Conservation (phyloP, 2,329 filamentous ascomycete genomes). For the Epichloe glyceriae region DNA sequence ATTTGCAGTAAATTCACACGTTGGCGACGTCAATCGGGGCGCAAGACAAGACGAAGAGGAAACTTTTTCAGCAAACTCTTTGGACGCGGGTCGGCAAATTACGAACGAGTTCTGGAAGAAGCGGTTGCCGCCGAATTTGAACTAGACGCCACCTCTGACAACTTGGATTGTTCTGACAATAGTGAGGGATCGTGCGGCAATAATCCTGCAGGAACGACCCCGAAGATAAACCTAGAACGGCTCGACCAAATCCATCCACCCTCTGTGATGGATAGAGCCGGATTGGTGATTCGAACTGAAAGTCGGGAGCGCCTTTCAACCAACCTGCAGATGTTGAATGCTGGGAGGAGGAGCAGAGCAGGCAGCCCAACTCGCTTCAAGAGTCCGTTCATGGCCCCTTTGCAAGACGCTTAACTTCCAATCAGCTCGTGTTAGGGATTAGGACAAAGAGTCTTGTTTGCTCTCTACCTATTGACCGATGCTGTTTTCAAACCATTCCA, state of each 20-base stretch:
- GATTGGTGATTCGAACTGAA: slow-evolving; percentile 70
- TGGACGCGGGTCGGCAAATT: slow-evolving; percentile 41
- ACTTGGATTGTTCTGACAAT: slow-evolving; percentile 51
- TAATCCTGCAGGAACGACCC: slow-evolving; percentile 55
- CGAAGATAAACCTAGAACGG: slow-evolving; percentile 41
- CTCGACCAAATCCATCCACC: slow-evolving; percentile 33
- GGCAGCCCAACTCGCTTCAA: slow-evolving; percentile 46
- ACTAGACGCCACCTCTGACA: slow-evolving; percentile 52
- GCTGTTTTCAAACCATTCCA: background rate
- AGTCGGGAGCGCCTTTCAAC: slow-evolving; percentile 66
- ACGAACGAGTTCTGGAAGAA: slow-evolving; percentile 79
- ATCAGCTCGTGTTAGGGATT: background rate
- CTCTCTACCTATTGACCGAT: background rate
- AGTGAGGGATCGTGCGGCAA: slow-evolving; percentile 43
- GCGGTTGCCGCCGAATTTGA: slow-evolving; percentile 67
- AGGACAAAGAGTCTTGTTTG: background rate
- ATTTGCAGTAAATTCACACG: slow-evolving; percentile 17
- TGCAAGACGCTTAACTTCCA: slow-evolving; percentile 26
- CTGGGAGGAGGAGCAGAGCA: slow-evolving; percentile 43
- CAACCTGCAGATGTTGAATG: slow-evolving; percentile 38
- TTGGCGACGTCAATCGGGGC: slow-evolving; percentile 13
- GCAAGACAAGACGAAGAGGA: slow-evolving; percentile 37
- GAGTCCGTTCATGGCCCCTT: slow-evolving; percentile 40
- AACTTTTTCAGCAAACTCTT: slow-evolving; percentile 54
- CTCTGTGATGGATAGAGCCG: slow-evolving; percentile 50